Base-by-base conservation (phyloP, 2,329 filamentous ascomycete species). In the Xylariaceae sp. region DNA sequence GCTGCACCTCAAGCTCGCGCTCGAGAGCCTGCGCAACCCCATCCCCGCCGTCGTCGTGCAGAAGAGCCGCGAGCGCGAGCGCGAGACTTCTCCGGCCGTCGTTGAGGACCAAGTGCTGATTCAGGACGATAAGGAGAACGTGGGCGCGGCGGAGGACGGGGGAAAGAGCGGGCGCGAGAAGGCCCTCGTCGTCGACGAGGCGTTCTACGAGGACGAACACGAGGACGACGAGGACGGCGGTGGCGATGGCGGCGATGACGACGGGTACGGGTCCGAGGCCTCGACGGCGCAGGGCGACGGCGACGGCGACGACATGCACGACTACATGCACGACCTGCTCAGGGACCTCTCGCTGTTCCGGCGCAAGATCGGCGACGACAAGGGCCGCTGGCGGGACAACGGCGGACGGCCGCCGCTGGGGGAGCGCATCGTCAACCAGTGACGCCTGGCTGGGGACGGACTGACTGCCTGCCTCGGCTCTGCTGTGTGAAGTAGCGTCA, bases 21-120 rank as follows among this genome's bases (percentile, higher is more conserved):
- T 96, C 15, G 77, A 80, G 33, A 89, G 86, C 53, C 61, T 95
- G 47, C 90, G 86, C 66, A 95, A 96, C 53, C 92, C 92, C 0
- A 95, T 98, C 43, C 80, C 87, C 1, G 54, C 67, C 3, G 68
- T 77, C 3, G 55, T 56, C 21, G 64, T 69, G 43, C 43, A 31
- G 40, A 40, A 33, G 33, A 36, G 12, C 38, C 42, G 12, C 50
- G 46, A 30, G 40, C 52, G 37, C 46, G 54, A 31, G 34, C 53
- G 52, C 19, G 29, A 22, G 22, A 39, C 44, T 19, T 34, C 44
- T 16, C 33, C 30, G 5, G 23, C 19, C 11, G 18, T 12, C 5
- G 29, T 5, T 12, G 29, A 21, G 29, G 11, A 12, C 13, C 39
- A 42, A 32, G 47, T 48, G n/a, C 32, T 40, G 16, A 16, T 16